Base-by-base conservation (phyloP, 2,329 filamentous ascomycete genomes). In the Talaromyces sp. region DNA sequence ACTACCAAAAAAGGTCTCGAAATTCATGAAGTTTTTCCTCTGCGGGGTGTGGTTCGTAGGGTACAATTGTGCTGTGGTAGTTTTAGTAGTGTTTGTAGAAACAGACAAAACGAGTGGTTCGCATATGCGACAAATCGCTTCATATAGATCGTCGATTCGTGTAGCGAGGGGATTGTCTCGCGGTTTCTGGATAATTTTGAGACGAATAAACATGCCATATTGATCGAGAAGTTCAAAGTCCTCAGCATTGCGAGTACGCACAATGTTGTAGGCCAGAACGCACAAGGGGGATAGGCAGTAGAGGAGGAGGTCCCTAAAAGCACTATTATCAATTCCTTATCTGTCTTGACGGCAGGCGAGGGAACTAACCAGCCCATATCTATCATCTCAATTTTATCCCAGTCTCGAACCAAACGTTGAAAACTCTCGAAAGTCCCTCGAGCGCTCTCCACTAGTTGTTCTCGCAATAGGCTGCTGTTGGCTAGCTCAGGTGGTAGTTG, bases 1-100 rank as follows among this genome's bases (percentile, higher is more conserved):
- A 19, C 25, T 28, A 10, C 45, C 37, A 22, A 59, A 55, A 40
- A 59, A 54, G 5, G 43, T 19, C 22, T 59, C 57, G 13, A 59
- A 59, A 36, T 59, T 54, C 37, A 59, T 43, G 39, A 59, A 59
- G 17, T 59, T 57, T 15, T 55, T 41, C 35, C 57, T 53, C 5
- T 21, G 28, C 15, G 56, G 40, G 7, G 50, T 54, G 35, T 59
- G 57, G 51, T 59, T 59, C 5, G 57, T 59, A n/a, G 51, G 25
- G 31, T 40, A 46, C 0, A 10, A 15, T 13, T 19, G 21, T 22
- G 43, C 33, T 56, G 33, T 33, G 11, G 53, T 45, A 25, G 37
- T 25, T 7, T 40, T 31, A 19, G 28, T 22, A 13, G 33, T 0
- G 5, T 7, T 7, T 28, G 25, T 28, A 28, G 40, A 19, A 21